Evolutionary conservation across 495 filamentous ascomycete genomes (phyloP).

Genomic region (Xylaria nigripes): DNA sequence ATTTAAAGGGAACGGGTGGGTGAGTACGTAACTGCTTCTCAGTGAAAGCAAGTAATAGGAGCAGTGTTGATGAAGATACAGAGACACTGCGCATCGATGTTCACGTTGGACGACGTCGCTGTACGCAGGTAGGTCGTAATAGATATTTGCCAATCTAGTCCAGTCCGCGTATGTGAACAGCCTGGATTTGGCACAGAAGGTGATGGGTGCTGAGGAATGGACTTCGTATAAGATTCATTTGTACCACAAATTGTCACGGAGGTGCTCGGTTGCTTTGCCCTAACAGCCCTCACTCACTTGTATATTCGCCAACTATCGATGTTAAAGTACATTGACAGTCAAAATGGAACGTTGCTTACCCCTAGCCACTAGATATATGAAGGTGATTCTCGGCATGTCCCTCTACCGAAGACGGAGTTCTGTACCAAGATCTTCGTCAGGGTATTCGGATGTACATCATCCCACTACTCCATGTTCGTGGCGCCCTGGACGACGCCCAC

Average conservation of each 20-base stretch:
- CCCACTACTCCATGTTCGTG: conserved; percentile 34
- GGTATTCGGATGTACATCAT: neutral
- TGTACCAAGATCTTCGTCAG: neutral
- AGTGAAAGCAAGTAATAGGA: neutral
- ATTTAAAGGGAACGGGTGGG: neutral
- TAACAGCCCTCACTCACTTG: neutral
- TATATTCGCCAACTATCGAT: neutral
- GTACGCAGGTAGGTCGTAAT: neutral
- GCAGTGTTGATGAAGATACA: neutral
- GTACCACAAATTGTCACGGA: conserved; percentile 1
- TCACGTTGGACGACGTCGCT: conserved; percentile 3
- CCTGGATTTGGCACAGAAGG: neutral
- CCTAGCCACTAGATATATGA: neutral
- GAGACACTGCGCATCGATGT: neutral
- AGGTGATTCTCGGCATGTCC: neutral
- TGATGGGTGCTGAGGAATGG: neutral
- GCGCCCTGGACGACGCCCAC: conserved; percentile 68
- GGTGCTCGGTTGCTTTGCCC: neutral
- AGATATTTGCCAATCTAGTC: neutral
- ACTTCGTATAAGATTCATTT: conserved; percentile 3
- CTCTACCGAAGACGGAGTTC: neutral
- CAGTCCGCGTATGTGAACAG: neutral
- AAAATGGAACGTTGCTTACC: neutral
- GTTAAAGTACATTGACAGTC: neutral
- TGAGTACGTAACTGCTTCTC: neutral